phyloP scores from a whole-genome alignment of 306 rosid genomes.

The Fragaria vesca region DNA sequence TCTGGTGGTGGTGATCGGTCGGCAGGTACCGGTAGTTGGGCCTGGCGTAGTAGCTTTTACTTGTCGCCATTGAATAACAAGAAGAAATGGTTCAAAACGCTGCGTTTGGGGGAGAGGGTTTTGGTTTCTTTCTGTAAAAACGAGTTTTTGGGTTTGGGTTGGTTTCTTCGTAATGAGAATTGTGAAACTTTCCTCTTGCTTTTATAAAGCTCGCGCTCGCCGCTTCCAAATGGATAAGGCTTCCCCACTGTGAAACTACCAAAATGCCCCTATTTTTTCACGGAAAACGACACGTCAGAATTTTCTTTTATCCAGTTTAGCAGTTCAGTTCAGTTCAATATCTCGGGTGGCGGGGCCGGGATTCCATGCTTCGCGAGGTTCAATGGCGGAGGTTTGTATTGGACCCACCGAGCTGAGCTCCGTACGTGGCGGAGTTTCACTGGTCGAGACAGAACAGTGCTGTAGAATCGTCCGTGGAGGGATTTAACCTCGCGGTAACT shows the following conservation, averaged over 20 bases:
- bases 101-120: neutral
- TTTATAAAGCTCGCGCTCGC: slow-evolving; percentile 47
- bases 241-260: slow-evolving; percentile 16
- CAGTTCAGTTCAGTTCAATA: neutral
- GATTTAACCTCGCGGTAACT: neutral
- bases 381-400: neutral
- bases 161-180: slow-evolving; percentile 7
- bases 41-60: slow-evolving; percentile 44
- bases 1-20: slow-evolving; percentile 29
- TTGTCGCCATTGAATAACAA: slow-evolving; percentile 50
- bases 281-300: slow-evolving; percentile 22
- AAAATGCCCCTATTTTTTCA: slow-evolving; percentile 22
- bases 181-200: slow-evolving; percentile 22
- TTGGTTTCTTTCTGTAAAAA: neutral
- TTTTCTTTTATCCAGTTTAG: slow-evolving; percentile 9
- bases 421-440: neutral
- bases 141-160: slow-evolving; percentile 1
- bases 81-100: neutral
- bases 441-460: neutral
- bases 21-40: slow-evolving; percentile 55
- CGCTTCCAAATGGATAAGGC: slow-evolving; percentile 58
- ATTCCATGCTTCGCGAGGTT: neutral
- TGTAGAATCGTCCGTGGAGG: neutral
- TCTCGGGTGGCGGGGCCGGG: slow-evolving; percentile 13
- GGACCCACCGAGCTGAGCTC: neutral